A percentile compares a stretch with the other conserved stretches of the same genome.
phyloP scores from a whole-genome alignment of 2,329 filamentous ascomycete genomes.

The Passalora sequoiae region DNA sequence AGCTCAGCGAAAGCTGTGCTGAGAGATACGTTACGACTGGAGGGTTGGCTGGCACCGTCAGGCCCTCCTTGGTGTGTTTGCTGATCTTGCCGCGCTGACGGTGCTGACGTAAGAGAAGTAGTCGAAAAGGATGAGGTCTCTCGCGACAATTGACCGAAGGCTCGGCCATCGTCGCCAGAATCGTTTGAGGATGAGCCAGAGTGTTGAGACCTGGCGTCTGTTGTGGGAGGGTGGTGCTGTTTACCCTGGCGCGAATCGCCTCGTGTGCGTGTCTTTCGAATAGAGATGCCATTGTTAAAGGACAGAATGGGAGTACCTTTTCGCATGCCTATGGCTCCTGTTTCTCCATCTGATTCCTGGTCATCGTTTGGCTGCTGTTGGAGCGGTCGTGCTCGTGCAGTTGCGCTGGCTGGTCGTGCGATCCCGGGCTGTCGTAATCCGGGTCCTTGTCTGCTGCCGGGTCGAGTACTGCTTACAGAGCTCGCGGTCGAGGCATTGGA shows the following conservation, averaged over 20 bases:
- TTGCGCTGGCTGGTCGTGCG: conserved; percentile 10
- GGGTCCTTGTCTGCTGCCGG: conserved; percentile 41
- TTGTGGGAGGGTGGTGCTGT: conserved; percentile 5
- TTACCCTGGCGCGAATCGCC: conserved; percentile 23
- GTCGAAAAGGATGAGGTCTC: conserved; percentile 22
- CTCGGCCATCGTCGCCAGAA: conserved; percentile 15
- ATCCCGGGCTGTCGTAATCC: conserved; percentile 24
- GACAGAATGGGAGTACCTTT: conserved; percentile 44
- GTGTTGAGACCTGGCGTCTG: conserved; percentile 29
- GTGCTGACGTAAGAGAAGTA: conserved; percentile 14
- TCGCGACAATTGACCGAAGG: conserved; percentile 20
- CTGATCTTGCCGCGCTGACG: conserved; percentile 15
- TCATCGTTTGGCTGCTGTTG: conserved; percentile 12
- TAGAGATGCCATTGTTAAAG: conserved; percentile 33
- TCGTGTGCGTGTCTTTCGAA: conserved; percentile 32
- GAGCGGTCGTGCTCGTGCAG: conserved; percentile 5
- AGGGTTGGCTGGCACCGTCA: conserved; percentile 22
- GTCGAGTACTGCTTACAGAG: conserved; percentile 40
- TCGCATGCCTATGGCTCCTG: conserved; percentile 33
- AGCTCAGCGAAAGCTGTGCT: conserved; percentile 27
- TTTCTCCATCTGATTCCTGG: conserved; percentile 37
- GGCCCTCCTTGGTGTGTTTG: conserved; percentile 21
- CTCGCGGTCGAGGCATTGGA: conserved; percentile 41
- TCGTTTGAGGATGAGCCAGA: conserved; percentile 23
- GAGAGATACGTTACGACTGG: conserved; percentile 30